Base-by-base conservation (phyloP, 192 early-diverging fungal species). In the Phycomyces blakesleeanus region DNA sequence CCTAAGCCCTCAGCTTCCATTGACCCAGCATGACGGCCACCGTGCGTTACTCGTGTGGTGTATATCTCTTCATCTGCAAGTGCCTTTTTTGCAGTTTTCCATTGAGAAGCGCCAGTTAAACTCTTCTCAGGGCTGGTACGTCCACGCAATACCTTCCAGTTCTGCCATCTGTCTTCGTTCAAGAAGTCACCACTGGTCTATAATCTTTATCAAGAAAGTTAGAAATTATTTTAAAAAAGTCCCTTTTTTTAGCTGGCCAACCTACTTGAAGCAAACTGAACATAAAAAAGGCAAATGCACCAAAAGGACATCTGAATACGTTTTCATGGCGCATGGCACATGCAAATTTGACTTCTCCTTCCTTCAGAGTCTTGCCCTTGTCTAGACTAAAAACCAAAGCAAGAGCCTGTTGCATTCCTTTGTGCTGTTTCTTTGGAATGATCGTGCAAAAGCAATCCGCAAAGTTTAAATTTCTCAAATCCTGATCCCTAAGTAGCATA, bases 31-130 rank as follows among this genome's bases (percentile, higher is more conserved):
- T 53, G 51, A 7, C 51, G 18, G 1, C 51, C 24, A 53, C 51
- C 51, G 24, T 53, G 51, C 14, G 22, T 53, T 8, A 53, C 24
- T 53, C 51, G 18, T 53, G 51, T 53, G 2, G 51, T 53, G 8
- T 8, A 53, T 21, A 26, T 53, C 0, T 53, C 18, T 12, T 53
- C 14, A 4, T 21, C 24, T 2, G 27, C 22, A 24, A 53, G 24
- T 12, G 27, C 22, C 0, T 1, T 15, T 26, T 53, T 53, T 5
- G 24, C 51, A 2, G 11, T 21, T 9, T 26, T 21, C 18, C 24
- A 53, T 53, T 53, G 21, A 2, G 18, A 21, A 4, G 51, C 22
- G 4, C 51, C 27, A 25, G 20, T 53, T 6, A 53, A 14, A 53
- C 51, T 53, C 11, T 53, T 8, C 5, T 21, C 22, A 7, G 51